Conservation (phyloP, 2,329 filamentous ascomycete species). For the Hirsutella minnesotensis region DNA sequence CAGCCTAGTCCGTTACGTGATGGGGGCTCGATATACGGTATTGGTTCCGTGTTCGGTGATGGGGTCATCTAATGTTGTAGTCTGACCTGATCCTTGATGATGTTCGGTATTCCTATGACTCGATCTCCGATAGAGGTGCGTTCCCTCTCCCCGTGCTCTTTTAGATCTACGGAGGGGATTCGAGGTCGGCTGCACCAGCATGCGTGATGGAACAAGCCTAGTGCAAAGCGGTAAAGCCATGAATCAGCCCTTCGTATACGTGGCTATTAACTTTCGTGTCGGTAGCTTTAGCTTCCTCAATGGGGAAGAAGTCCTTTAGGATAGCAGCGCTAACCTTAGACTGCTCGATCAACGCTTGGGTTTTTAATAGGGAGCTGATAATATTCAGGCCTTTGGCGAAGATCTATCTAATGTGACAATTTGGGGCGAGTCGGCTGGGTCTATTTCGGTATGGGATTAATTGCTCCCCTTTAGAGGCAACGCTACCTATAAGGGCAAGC, state of each 20-base stretch:
- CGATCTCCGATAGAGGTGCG: too few species aligned
- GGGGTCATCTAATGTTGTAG: too few species aligned
- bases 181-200: conserved; percentile 36
- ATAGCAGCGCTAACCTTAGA: conserved; percentile 59
- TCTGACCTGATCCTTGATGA: too few species aligned
- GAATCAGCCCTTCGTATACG: conserved; percentile 54
- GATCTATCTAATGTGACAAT: conserved; percentile 67
- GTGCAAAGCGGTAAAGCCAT: conserved; percentile 27
- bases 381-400: conserved; percentile 67
- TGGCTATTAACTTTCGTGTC: conserved; percentile 67
- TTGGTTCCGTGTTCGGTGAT: too few species aligned
- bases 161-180: conserved; percentile 64
- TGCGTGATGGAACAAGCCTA: conserved; percentile 40
- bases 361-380: conserved; percentile 66
- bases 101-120: too few species aligned
- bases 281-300: conserved; percentile 65
- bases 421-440: conserved; percentile 62
- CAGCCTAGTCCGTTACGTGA: too few species aligned
- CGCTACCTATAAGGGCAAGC: conserved; percentile 60
- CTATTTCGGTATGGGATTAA: conserved; percentile 66
- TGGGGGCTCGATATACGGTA: too few species aligned
- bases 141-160: conserved; percentile 58
- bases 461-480: conserved; percentile 65
- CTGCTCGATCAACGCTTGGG: conserved; percentile 61
- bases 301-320: conserved; percentile 53